Evolutionary conservation across 129 eudicot species (phyloP).

Genomic region (Centella asiatica): DNA sequence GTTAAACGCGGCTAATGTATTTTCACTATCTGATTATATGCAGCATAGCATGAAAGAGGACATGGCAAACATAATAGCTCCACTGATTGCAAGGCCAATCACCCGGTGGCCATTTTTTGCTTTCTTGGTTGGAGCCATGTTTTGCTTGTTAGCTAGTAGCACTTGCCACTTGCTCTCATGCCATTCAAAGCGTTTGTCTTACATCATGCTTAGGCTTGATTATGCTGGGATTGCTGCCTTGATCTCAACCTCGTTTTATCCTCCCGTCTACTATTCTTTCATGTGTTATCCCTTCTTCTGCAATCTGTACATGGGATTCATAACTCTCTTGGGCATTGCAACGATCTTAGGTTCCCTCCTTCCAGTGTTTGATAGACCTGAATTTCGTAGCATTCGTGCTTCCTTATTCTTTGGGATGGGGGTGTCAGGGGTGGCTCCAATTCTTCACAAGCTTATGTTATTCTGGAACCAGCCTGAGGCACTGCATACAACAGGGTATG

Average conservation of each 20-base stretch:
- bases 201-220: constrained; percentile 24
- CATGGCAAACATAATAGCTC: constrained; percentile 67
- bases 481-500: constrained; percentile 69
- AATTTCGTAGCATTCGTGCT: constrained; percentile 53
- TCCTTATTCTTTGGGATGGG: constrained; percentile 81
- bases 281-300: constrained; percentile 22
- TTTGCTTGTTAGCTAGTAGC: constrained; percentile 76
- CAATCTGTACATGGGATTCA: constrained; percentile 13
- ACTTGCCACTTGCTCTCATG: constrained; percentile 82
- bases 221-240: constrained; percentile 26
- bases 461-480: constrained; percentile 82
- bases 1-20: neutral
- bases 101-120: constrained; percentile 95
- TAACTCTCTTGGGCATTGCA: constrained; percentile 18
- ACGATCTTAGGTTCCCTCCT: constrained; percentile 39
- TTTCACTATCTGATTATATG: constrained; percentile 10
- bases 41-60: constrained; percentile 79
- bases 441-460: constrained; percentile 62
- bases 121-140: constrained; percentile 95
- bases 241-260: constrained; percentile 25
- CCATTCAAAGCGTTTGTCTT: constrained; percentile 30
- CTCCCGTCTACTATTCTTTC: constrained; percentile 83
- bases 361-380: constrained; percentile 71
- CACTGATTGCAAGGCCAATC: constrained; percentile 53
- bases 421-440: constrained; percentile 65